Percentiles rank a stretch among this genome's conserved stretches.
Evolutionary conservation across 176 grass and related monocot species (phyloP).

Genomic region (Oryza brachyantha): DNA sequence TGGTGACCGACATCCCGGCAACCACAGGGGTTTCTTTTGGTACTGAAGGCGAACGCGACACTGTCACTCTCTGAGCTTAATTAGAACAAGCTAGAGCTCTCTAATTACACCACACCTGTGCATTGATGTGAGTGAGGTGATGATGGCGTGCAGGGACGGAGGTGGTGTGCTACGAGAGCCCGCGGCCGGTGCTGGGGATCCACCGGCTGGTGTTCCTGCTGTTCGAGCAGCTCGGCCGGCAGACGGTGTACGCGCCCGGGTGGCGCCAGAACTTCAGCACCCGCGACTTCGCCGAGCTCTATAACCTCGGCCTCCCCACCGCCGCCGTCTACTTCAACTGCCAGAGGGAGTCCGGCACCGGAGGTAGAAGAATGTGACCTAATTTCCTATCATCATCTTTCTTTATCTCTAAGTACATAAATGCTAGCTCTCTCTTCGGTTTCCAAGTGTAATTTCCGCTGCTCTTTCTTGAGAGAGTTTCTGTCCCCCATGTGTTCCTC

Average conservation of each 20-base stretch:
- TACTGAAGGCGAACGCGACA: conserved; percentile 31
- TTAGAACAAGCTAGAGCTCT: no score
- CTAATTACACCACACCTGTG: no score
- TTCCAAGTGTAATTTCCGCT: not conserved
- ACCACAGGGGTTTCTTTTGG: conserved; percentile 64
- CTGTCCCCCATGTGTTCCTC: not conserved
- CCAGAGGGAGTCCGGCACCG: conserved; percentile 71
- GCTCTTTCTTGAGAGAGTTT: no score
- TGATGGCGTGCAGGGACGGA: conserved; percentile 69
- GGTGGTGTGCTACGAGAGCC: conserved; percentile 66
- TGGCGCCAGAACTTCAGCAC: conserved; percentile 85
- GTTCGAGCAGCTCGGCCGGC: conserved; percentile 66
- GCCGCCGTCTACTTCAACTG: conserved; percentile 92
- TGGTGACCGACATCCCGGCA: conserved; percentile 82
- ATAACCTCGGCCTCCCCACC: conserved; percentile 77
- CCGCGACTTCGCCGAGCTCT: conserved; percentile 86
- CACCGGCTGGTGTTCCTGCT: conserved; percentile 85
- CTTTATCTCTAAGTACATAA: no score
- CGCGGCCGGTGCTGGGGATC: conserved; percentile 73
- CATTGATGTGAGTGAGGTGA: not conserved
- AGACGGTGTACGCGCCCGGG: conserved; percentile 62
- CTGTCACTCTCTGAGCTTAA: not conserved
- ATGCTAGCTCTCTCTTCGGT: not conserved
- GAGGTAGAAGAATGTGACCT: conserved; percentile 70
- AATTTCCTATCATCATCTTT: not conserved